Conservation (phyloP, 176 grass and related monocot genomes). For the Thinopyrum elongatum region DNA sequence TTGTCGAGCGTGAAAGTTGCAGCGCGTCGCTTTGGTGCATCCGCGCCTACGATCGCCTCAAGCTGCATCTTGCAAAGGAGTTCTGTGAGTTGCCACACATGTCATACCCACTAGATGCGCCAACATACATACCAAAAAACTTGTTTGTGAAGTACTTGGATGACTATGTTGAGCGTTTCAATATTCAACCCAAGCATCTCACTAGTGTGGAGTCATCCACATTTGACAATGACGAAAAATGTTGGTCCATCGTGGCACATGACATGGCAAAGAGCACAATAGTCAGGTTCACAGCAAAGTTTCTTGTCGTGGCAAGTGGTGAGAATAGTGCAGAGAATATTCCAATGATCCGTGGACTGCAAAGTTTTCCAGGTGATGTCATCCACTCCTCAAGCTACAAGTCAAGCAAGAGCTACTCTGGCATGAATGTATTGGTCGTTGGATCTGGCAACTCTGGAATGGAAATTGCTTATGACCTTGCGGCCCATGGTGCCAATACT, state of each 20-base stretch:
- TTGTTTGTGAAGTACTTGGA: neutral
- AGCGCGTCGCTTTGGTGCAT: neutral
- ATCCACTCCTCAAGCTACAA: neutral
- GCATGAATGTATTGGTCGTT: neutral
- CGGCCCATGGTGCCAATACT: neutral
- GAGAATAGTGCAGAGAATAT: neutral
- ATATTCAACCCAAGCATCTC: neutral
- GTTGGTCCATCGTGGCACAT: neutral
- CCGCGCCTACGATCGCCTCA: neutral
- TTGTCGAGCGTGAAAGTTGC: neutral
- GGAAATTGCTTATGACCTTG: neutral
- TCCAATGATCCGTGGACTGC: neutral
- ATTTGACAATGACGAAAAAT: neutral
- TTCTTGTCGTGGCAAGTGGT: conserved; percentile 37
- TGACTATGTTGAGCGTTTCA: neutral
- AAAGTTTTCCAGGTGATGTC: neutral
- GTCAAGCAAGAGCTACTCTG: neutral
- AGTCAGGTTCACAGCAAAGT: neutral
- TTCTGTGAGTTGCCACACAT: neutral
- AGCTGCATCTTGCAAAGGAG: neutral
- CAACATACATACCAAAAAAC: conserved; percentile 1
- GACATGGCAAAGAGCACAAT: neutral
- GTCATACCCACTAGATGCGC: neutral
- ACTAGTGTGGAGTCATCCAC: neutral
- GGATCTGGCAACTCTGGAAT: neutral